Percentiles rank a stretch among this genome's conserved stretches.
phyloP scores from a whole-genome alignment of 495 filamentous ascomycete species.

The Xylaria sp. region DNA sequence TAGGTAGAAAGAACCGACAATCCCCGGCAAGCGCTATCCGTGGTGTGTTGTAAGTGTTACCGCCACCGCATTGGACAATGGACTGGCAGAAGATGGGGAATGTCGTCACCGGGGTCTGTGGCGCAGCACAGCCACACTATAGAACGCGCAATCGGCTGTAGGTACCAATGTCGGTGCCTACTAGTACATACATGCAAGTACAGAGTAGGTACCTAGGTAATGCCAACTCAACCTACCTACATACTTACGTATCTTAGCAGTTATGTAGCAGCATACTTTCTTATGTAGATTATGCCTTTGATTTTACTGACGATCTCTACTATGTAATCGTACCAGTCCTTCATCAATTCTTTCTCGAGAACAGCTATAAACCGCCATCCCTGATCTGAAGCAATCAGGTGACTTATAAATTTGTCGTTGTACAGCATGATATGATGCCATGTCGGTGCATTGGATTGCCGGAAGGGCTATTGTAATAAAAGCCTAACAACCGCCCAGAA shows the following conservation, averaged over 20 bases:
- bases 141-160: background rate
- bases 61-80: conserved; percentile 12
- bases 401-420: background rate
- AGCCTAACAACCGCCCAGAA: background rate
- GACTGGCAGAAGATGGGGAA: background rate
- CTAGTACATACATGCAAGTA: background rate
- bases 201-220: background rate
- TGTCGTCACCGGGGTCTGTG: conserved; percentile 20
- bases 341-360: background rate
- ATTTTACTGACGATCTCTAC: background rate
- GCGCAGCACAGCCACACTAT: conserved; percentile 11
- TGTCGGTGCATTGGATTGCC: background rate
- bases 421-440: background rate
- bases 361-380: background rate
- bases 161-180: too few relatives aligned
- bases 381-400: background rate
- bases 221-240: background rate
- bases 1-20: background rate
- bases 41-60: conserved; percentile 6
- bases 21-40: background rate
- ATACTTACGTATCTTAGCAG: background rate
- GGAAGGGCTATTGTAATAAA: background rate
- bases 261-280: background rate
- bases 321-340: background rate
- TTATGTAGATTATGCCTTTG: background rate